A percentile compares a stretch with the other conserved stretches of the same genome.
These are phyloP conservation scores for Fomes fomentarius DNA, from an alignment of 1,284 basidiomycete species.

Conservation along the genomic window DNA sequence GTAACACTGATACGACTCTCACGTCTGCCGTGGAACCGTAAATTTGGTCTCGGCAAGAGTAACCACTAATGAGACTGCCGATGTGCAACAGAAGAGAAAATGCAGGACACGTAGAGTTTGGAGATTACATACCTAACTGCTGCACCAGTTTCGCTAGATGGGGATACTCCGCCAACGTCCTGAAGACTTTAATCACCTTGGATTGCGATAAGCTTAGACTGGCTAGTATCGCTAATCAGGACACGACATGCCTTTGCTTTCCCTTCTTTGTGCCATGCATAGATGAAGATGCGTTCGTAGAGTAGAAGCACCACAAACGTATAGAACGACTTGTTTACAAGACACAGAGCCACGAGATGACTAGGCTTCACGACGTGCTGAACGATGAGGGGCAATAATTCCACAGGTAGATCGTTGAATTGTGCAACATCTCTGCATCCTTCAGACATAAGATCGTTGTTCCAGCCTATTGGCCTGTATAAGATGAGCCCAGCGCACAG, in stretches of 20 bases:
- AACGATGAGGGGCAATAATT: conserved; percentile 59
- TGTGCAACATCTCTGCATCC: not conserved
- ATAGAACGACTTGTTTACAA: conserved; percentile 59
- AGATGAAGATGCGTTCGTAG: conserved; percentile 60
- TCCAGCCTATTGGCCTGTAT: too few species aligned
- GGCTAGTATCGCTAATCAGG: not conserved
- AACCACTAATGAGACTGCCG: too few species aligned
- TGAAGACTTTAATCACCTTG: conserved; percentile 53
- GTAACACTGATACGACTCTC: not conserved
- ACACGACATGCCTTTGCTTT: conserved; percentile 59
- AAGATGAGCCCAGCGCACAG: too few species aligned
- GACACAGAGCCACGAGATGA: conserved; percentile 52
- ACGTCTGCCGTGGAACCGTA: too few species aligned
- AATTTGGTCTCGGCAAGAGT: too few species aligned
- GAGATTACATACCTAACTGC: conserved; percentile 56
- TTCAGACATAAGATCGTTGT: not conserved
- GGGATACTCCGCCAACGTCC: conserved; percentile 48
- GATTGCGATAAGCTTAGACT: not conserved
- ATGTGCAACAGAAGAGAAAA: too few species aligned
- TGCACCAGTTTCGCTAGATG: conserved; percentile 57
- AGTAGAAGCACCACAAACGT: conserved; percentile 49
- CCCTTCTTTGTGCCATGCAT: conserved; percentile 66
- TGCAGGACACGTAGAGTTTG: too few species aligned
- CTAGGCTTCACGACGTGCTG: conserved; percentile 51
- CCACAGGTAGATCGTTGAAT: conserved; percentile 50